Percentiles rank a stretch among this genome's conserved stretches.
phyloP scores from a whole-genome alignment of 2,329 filamentous ascomycete species.

The Colletotrichum lini region DNA sequence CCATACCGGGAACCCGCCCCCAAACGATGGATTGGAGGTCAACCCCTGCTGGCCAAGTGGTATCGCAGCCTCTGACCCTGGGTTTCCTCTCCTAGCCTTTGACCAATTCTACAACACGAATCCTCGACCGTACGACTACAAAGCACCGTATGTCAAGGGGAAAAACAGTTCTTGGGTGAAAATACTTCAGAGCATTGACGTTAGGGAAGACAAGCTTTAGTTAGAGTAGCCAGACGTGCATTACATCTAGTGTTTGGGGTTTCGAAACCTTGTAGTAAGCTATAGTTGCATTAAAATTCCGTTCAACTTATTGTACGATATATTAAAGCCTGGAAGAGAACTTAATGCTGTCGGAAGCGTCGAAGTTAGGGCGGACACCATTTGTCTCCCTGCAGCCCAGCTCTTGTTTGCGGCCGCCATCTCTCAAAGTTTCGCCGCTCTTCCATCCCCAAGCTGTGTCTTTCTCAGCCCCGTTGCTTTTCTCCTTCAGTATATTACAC shows the following conservation, averaged over 20 bases:
- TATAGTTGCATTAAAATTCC: too few relatives aligned
- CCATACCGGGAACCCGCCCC: constrained; percentile 16
- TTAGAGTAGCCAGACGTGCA: too few relatives aligned
- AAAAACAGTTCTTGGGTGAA: neutral
- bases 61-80: constrained; percentile 43
- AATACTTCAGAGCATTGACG: too few relatives aligned
- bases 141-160: constrained; percentile 14
- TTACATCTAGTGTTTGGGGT: too few relatives aligned
- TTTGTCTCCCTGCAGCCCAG: neutral
- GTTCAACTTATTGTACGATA: neutral
- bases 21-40: constrained; percentile 44
- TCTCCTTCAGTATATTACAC: constrained; percentile 14
- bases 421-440: neutral
- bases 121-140: constrained; percentile 16
- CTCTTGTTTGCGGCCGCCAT: neutral
- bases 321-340: neutral
- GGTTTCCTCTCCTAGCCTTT: constrained; percentile 43
- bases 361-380: neutral
- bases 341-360: neutral
- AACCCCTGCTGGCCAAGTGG: constrained; percentile 46
- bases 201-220: too few relatives aligned
- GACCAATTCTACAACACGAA: constrained; percentile 43
- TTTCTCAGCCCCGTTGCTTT: constrained; percentile 13
- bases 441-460: constrained; percentile 32
- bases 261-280: too few relatives aligned